Conservation (phyloP, 352 stramenopile species). For the Globisporangium lucens region DNA sequence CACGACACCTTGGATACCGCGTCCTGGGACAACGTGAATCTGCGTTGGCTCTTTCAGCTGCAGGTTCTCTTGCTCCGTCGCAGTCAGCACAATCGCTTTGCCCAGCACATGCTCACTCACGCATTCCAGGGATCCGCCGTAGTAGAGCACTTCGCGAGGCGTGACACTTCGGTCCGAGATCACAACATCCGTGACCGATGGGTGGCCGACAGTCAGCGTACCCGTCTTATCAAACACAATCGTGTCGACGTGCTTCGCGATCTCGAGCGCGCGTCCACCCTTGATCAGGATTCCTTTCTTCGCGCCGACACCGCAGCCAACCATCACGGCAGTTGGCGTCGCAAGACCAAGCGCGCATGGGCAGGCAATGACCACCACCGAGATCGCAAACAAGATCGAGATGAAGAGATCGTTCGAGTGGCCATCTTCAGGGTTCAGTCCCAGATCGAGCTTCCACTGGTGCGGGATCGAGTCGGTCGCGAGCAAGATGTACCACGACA, state of each 20-base stretch:
- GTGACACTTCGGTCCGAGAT: conserved; percentile 62
- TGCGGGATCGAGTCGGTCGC: conserved; percentile 47
- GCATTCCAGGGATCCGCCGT: conserved; percentile 72
- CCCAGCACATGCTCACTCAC: conserved; percentile 85
- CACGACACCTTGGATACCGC: conserved; percentile 74
- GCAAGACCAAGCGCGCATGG: conserved; percentile 82
- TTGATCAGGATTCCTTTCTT: conserved; percentile 90
- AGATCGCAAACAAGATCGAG: conserved; percentile 82
- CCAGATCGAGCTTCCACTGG: conserved; percentile 46
- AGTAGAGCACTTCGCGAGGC: conserved; percentile 73
- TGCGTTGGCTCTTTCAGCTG: conserved; percentile 64
- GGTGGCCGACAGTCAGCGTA: conserved; percentile 84
- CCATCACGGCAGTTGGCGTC: conserved; percentile 86
- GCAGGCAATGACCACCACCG: conserved; percentile 88
- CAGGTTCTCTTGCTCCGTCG: conserved; percentile 74
- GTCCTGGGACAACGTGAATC: conserved; percentile 73
- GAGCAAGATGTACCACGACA: conserved; percentile 55
- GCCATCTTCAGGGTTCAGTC: conserved; percentile 39
- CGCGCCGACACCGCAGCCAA: conserved; percentile 82
- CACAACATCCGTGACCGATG: conserved; percentile 78
- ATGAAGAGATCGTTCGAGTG: conserved; percentile 71
- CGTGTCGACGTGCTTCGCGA: conserved; percentile 78
- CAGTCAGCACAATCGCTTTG: conserved; percentile 79
- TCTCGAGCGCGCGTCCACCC: conserved; percentile 76
- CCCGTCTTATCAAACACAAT: conserved; percentile 95